Base-by-base conservation (phyloP, 805 yeast genomes). In the Tetrapisispora phaffii region DNA sequence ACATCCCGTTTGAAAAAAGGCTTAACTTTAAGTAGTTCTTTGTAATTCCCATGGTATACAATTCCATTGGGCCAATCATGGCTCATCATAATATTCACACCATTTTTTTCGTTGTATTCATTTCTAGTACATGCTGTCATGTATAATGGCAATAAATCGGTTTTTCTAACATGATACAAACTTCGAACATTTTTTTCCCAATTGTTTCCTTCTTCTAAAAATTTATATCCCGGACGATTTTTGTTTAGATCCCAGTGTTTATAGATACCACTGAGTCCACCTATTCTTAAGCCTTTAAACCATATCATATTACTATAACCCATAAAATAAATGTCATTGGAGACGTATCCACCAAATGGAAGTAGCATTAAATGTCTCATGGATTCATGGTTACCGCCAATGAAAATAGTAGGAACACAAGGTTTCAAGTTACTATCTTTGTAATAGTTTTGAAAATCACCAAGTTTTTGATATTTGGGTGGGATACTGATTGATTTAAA, bases 21-120 rank as follows among this genome's bases (percentile, higher is more conserved):
- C 59, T 93, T 93, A 12, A 54, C 51, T 23, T 58, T 56, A 21
- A 90, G 54, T 10, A 93, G 65, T 21, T 53, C 46, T 0, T 60
- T 50, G n/a, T 69, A 16, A 54, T 84, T 62, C 0, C 97, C 97
- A 60, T 74, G 65, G 5, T 76, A 64, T 36, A 74, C 82, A 9
- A 89, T 79, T 3, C 84, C 85, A 34, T 72, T 79, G 0, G 98
- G 98, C 98, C 98, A 93, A 67, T 93, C 98, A 63, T 93, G 98
- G 28, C 85, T 76, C 44, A 90, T 48, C 59, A 82, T 70, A 1
- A 88, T 59, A 52, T 85, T 84, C 47, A 74, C 53, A 15, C 20
- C 16, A 12, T 39, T 19, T n/a, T n/a, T 31, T n/a, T n/a, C 3
- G 16, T 20, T 36, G 19, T 22, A 36, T 15, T 38, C 31, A 26